Conservation (phyloP, 2,329 filamentous ascomycete genomes). For the Cladophialophora chaetospira region DNA sequence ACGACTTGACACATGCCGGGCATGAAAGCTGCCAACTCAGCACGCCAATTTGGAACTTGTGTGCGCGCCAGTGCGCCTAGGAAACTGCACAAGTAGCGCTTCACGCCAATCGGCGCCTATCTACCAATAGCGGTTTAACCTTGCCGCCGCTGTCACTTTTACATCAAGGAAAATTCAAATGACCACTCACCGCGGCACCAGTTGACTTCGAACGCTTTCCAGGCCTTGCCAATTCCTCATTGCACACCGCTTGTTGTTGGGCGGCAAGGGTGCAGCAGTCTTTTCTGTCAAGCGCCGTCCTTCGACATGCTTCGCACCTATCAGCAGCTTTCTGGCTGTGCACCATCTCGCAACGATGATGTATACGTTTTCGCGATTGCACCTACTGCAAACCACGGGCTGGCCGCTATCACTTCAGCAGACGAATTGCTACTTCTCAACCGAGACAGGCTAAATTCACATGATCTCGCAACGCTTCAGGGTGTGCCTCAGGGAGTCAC, state of each 20-base stretch:
- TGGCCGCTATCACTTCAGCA: conserved; percentile 33
- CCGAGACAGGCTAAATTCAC: conserved; percentile 14
- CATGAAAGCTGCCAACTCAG: too few species aligned
- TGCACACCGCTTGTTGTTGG: conserved; percentile 11
- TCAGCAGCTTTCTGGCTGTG: conserved; percentile 17
- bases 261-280: too few species aligned
- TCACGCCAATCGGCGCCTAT: too few species aligned
- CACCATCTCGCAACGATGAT: conserved; percentile 24
- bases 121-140: neutral
- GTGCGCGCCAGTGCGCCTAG: too few species aligned
- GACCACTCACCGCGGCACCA: conserved; percentile 5
- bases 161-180: neutral
- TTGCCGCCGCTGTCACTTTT: neutral
- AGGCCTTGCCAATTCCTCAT: too few species aligned
- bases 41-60: too few species aligned
- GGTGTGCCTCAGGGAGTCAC: conserved; percentile 22
- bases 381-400: conserved; percentile 20
- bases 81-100: too few species aligned
- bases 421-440: conserved; percentile 32
- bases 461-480: conserved; percentile 6
- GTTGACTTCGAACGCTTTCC: too few species aligned
- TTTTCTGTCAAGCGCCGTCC: neutral
- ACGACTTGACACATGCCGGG: too few species aligned
- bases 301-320: conserved; percentile 19
- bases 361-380: conserved; percentile 33